Base-by-base conservation (phyloP, 2,329 filamentous ascomycete genomes). In the Byssothecium circinans region DNA sequence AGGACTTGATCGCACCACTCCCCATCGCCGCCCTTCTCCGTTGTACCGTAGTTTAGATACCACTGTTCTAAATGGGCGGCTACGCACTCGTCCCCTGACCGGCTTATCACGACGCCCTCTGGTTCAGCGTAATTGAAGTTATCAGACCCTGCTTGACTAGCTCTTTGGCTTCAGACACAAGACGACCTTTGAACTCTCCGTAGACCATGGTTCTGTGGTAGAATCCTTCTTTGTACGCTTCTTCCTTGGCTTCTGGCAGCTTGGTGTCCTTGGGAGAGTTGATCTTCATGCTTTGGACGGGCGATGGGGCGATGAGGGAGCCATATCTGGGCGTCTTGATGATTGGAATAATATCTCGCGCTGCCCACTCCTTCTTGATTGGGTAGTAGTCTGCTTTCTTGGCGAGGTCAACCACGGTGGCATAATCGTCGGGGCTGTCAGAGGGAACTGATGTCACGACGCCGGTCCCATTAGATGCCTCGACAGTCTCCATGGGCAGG, bases 391-490 rank as follows among this genome's bases (percentile, higher is more conserved):
- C 91, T 0, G 92, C 83, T 78, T 99, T 99, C 81, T 96, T 97
- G 34, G 84, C 83, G 49, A 99, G 81, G 54, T 97, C 94, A 37
- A 83, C 81, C 34, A 92, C 80, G 22, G 91, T 99, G 34, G 90
- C 91, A 70, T 86, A 99, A 68, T 99, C 94, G 67, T 97, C 92
- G 1, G 94, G 90, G 49, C 88, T 95, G 76, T 99, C 94, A 2
- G 91, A 96, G 15, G 94, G 94, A 11, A 99, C 94, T 30, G 84
- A 96, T 1, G 91, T 95, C 41, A 99, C 94, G 30, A 99, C 91
- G 68, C 91, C 94, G 19, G 94, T 99, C 67, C 94, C 94, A 78
- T 97, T 99, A 45, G 87, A 88, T 14, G 89, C 86, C 61, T 94
- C 86, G 36, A 97, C 89, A 1, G 88, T 87, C 52, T 96, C 90